Conservation (phyloP, 768 basidiomycete genomes). For the Tylopilus balloui region DNA sequence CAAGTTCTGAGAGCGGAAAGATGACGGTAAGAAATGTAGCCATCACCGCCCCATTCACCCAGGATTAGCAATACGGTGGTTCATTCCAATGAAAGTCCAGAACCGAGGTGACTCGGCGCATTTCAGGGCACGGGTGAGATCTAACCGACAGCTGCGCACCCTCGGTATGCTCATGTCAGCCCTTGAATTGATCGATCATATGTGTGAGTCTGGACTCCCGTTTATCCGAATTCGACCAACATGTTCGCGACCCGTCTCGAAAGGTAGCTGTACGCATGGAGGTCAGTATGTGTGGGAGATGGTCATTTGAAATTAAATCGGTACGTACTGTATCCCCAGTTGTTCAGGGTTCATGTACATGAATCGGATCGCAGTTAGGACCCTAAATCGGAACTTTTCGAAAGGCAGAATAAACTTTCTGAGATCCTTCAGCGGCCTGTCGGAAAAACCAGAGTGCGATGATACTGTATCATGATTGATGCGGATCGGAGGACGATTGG, state of each 20-base stretch:
- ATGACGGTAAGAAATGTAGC: neutral
- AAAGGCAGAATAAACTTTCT: neutral
- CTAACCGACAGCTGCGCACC: conserved; percentile 7
- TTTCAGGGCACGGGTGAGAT: neutral
- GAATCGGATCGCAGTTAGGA: neutral
- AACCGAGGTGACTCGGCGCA: conserved; percentile 2
- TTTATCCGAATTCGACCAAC: neutral
- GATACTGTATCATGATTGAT: neutral
- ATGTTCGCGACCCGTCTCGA: neutral
- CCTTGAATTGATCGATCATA: conserved; percentile 11
- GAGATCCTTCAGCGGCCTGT: neutral
- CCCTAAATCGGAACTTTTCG: neutral
- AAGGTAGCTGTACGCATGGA: neutral
- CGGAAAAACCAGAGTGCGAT: neutral
- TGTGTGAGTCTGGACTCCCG: conserved; percentile 2
- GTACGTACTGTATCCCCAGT: neutral
- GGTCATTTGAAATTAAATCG: conserved; percentile 16
- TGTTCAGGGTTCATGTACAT: neutral
- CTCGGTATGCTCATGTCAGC: conserved; percentile 2
- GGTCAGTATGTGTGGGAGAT: neutral
- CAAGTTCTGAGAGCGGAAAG: neutral
- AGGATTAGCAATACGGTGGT: neutral
- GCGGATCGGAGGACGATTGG: neutral
- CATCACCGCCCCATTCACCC: neutral
- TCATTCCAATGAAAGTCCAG: conserved; percentile 2